Evolutionary conservation across 2,329 filamentous ascomycete genomes (phyloP), one percentile per base, ranked within the genome.

Genomic region (Talaromyces amestolkiae): DNA sequence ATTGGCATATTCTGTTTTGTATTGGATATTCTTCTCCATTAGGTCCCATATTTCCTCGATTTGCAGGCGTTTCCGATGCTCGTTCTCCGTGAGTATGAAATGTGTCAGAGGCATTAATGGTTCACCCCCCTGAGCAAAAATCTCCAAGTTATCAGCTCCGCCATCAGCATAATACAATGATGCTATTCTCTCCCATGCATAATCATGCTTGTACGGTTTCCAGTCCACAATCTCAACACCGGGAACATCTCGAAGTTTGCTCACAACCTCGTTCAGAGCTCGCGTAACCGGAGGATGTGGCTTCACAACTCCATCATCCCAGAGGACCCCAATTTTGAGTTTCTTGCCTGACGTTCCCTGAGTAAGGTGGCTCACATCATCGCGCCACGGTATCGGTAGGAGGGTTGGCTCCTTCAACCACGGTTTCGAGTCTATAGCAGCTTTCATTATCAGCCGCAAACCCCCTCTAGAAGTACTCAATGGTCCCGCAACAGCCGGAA

Each of bases 211-310:
- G 69, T 82, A 80, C 2, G 84, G 79, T 56, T 78, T 71, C 74
- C 71, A 74, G 35, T 73, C 70, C 54, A 74, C 69, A 9, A 74
- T 68, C 19, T 73, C 68, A 8, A 73, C 64, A 2, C 68, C 69
- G 13, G 67, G 56, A 3, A 65, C 60, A 35, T 58, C 47, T 41
- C 47, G 68, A 19, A 67, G 64, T 39, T 58, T 60, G 17, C 31
- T 74, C 0, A 78, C 80, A 0, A 84, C 75, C 3, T 77, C 72
- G 3, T 76, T 73, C 10, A 91, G 73, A 2, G 86, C 87, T 5
- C 87, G 81, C 0, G 80, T 75, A 3, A 90, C 82, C 0, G 88
- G 88, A 4, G 88, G 87, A 51, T 89, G 89, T 0, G 88, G 88
- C 3, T 74, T 78, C 1, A 89, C 86, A 51, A 89, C 79, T 13